Evolutionary conservation across 306 rosid genomes (phyloP).

Genomic region (Gastrolobium bilobum): DNA sequence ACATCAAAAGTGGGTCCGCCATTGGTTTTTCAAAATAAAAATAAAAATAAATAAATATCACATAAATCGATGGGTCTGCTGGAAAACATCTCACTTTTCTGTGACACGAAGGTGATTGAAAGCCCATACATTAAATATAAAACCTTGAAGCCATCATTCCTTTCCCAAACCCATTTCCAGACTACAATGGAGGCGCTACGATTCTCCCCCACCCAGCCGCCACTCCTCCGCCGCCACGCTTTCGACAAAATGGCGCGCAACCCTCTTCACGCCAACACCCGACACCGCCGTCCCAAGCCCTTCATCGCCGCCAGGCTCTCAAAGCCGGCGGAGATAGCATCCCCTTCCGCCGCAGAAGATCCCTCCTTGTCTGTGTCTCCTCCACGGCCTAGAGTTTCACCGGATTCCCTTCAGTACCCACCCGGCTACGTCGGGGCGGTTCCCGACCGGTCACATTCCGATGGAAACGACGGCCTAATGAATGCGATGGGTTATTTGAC

Average conservation of each 20-base stretch:
- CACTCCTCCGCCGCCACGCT: conserved; percentile 35
- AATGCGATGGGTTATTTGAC: conserved; percentile 80
- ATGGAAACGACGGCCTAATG: conserved; percentile 36
- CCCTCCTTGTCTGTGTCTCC: neutral
- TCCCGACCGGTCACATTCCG: conserved; percentile 54
- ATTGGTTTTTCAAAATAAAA: too few relatives aligned
- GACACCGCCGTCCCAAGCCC: conserved; percentile 13
- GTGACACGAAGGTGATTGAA: too few relatives aligned
- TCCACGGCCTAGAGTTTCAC: conserved; percentile 48
- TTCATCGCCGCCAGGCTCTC: conserved; percentile 63
- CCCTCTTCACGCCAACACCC: conserved; percentile 2
- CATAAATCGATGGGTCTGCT: too few relatives aligned
- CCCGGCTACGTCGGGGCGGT: conserved; percentile 86
- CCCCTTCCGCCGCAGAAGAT: conserved; percentile 39
- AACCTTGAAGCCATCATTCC: neutral
- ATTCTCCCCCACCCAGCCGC: conserved; percentile 48
- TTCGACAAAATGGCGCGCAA: neutral
- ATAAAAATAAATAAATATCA: too few relatives aligned
- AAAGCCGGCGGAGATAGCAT: conserved; percentile 52
- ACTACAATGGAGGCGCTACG: conserved; percentile 66
- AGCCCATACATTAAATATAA: too few relatives aligned
- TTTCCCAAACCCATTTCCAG: neutral
- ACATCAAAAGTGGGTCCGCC: too few relatives aligned
- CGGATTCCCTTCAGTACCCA: conserved; percentile 72
- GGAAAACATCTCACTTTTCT: too few relatives aligned